Conservation (phyloP, 2,329 filamentous ascomycete species). For the Nigrospora osmanthi region DNA sequence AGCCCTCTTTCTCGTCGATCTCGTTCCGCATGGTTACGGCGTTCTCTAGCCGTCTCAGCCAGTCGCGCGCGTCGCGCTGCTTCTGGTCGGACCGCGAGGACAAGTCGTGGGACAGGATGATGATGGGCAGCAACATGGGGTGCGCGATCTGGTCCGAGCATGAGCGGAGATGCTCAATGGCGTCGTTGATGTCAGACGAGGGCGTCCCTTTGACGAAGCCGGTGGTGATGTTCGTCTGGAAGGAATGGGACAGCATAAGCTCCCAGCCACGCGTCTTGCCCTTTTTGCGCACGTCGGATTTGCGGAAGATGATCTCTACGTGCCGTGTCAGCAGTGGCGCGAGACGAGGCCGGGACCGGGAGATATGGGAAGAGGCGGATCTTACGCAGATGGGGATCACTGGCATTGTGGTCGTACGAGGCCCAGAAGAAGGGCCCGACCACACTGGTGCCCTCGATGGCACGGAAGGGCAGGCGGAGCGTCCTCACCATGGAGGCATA, state of each 20-base stretch:
- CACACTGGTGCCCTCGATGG: conserved; percentile 49
- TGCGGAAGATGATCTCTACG: conserved; percentile 53
- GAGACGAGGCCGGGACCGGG: not conserved
- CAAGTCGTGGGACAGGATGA: conserved; percentile 52
- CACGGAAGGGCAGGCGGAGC: conserved; percentile 45
- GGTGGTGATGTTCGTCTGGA: conserved; percentile 46
- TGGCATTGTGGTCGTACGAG: conserved; percentile 46
- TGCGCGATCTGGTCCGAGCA: conserved; percentile 45
- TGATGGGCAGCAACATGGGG: conserved; percentile 49
- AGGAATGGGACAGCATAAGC: conserved; percentile 51
- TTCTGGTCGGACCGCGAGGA: conserved; percentile 48
- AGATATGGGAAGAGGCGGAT: conserved; percentile 5
- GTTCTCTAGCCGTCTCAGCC: conserved; percentile 53
- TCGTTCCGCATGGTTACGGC: conserved; percentile 54
- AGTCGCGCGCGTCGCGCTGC: conserved; percentile 55
- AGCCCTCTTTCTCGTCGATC: conserved; percentile 46
- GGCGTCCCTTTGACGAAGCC: conserved; percentile 55
- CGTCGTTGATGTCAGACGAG: conserved; percentile 43
- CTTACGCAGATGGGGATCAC: conserved; percentile 49
- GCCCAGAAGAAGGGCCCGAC: conserved; percentile 60
- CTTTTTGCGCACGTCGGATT: conserved; percentile 60
- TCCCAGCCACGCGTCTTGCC: conserved; percentile 58
- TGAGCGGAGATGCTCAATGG: conserved; percentile 40
- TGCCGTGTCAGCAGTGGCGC: not conserved
- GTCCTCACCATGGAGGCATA: conserved; percentile 50